phyloP scores from a whole-genome alignment of 176 grass and related monocot genomes.

The Cymbopogon citratus region DNA sequence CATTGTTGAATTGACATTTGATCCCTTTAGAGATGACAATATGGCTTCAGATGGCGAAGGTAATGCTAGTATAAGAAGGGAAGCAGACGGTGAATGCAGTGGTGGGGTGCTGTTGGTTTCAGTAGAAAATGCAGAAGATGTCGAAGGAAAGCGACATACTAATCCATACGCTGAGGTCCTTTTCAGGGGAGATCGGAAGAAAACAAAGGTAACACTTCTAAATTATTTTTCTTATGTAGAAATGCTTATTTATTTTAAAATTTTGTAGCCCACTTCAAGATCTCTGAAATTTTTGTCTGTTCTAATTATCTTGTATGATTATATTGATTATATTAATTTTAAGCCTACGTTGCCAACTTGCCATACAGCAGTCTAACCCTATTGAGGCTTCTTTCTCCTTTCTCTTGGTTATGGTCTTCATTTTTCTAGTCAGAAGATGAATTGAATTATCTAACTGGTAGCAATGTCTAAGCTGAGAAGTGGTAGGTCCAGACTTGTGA shows the following conservation, averaged over 20 bases:
- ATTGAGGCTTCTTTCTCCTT: background rate
- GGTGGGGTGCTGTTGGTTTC: conserved; percentile 66
- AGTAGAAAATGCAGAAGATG: conserved; percentile 70
- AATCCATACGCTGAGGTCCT: conserved; percentile 71
- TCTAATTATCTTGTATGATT: background rate
- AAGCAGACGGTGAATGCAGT: background rate
- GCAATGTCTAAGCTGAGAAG: background rate
- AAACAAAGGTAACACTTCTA: conserved; percentile 58
- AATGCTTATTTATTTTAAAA: background rate
- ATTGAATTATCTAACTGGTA: background rate
- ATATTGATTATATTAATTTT: too few relatives aligned
- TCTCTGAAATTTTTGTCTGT: background rate
- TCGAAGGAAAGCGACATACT: conserved; percentile 83
- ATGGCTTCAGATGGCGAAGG: conserved; percentile 38
- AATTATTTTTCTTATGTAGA: background rate
- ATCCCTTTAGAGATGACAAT: conserved; percentile 79
- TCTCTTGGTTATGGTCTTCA: background rate
- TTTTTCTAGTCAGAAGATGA: background rate
- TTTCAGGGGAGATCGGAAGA: conserved; percentile 77
- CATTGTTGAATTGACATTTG: conserved; percentile 72
- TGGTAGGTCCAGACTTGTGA: background rate
- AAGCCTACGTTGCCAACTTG: background rate
- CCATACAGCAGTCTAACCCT: background rate
- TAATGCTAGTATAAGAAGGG: conserved; percentile 18
- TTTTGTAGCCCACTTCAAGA: background rate